Conservation (phyloP, 1,284 basidiomycete species). For the Mixia osmundae region DNA sequence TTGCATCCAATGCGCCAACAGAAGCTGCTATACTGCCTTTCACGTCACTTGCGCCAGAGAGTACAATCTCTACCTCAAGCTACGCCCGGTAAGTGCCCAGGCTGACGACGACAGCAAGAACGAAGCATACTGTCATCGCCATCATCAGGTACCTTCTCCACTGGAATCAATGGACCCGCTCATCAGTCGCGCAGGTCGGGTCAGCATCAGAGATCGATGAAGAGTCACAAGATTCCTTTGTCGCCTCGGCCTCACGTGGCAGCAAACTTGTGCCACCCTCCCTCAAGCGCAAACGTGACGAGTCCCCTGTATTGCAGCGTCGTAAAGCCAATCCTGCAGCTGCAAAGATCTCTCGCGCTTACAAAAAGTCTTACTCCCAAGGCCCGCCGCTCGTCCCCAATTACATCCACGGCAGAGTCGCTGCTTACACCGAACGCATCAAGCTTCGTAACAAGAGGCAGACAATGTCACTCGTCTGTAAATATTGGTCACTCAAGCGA, state of each 20-base stretch:
- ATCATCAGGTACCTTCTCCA: constrained; percentile 30
- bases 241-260: too few relatives aligned
- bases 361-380: constrained; percentile 29
- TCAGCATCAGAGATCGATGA: not conserved
- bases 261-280: not conserved
- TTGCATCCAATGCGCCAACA: constrained; percentile 88
- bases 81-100: constrained; percentile 28
- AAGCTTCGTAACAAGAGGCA: constrained; percentile 49
- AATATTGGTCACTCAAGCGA: constrained; percentile 92
- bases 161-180: not conserved
- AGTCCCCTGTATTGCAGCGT: not conserved
- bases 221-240: too few relatives aligned
- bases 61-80: constrained; percentile 38
- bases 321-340: constrained; percentile 8
- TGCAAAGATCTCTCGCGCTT: constrained; percentile 29
- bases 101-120: constrained; percentile 23
- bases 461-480: constrained; percentile 54
- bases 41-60: constrained; percentile 85
- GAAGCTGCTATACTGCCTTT: constrained; percentile 76
- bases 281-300: constrained; percentile 2
- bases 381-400: constrained; percentile 31
- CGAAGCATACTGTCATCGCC: constrained; percentile 62
- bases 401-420: constrained; percentile 37
- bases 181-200: not conserved
- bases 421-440: constrained; percentile 51